Conservation (phyloP, 257 asterid genomes). For the Petrea volubilis region DNA sequence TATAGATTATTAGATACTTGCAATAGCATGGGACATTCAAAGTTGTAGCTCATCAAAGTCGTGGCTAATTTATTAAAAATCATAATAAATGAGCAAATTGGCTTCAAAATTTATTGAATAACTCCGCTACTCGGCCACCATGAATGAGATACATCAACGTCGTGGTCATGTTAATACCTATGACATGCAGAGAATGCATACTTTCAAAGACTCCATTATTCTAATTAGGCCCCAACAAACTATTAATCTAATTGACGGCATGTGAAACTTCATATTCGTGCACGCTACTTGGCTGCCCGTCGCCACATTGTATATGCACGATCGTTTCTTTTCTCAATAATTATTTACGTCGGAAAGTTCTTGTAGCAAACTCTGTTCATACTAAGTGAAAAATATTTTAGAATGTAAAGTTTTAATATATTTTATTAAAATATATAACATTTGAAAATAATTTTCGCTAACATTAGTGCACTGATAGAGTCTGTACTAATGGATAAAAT, state of each 20-base stretch:
- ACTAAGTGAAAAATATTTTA: too few species aligned
- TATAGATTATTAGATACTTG: background rate
- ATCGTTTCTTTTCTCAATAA: background rate
- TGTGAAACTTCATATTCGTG: background rate
- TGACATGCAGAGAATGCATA: background rate
- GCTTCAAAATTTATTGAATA: background rate
- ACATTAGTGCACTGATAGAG: too few species aligned
- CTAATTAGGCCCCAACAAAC: too few species aligned
- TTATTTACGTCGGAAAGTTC: too few species aligned
- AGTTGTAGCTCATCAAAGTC: too few species aligned
- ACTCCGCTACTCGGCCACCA: background rate
- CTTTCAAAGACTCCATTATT: background rate
- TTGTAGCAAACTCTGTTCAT: too few species aligned
- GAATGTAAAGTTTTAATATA: too few species aligned
- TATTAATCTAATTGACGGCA: background rate
- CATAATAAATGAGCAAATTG: background rate
- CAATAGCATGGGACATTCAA: background rate
- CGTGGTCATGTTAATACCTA: background rate
- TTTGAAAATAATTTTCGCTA: too few species aligned
- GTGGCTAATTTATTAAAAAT: too few species aligned
- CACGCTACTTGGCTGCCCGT: slow-evolving; percentile 23
- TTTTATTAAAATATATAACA: too few species aligned
- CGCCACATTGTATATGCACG: background rate
- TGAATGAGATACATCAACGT: background rate
- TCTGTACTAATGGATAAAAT: too few species aligned